These are phyloP conservation scores for Blastobotrys illinoisensis DNA, from an alignment of 1,139 yeast species.

Conservation along the genomic window DNA sequence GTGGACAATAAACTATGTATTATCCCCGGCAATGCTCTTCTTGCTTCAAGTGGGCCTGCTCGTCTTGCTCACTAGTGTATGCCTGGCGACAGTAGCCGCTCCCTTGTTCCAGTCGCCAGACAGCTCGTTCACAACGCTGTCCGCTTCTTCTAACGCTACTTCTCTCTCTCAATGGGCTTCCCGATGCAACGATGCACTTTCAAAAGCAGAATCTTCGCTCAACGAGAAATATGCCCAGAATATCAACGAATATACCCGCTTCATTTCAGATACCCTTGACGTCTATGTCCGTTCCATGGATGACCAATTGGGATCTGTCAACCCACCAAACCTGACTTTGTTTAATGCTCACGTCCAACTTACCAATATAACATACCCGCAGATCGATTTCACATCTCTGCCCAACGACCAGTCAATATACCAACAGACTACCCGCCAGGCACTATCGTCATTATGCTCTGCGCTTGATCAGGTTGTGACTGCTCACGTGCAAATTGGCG, in stretches of 20 bases:
- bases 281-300: not conserved
- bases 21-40: conserved; percentile 9
- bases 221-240: not conserved
- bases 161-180: not conserved
- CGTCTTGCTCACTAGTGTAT: conserved; percentile 9
- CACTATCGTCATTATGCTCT: not conserved
- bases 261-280: not conserved
- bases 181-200: not conserved
- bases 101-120: not conserved
- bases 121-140: not conserved
- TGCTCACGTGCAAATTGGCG: not conserved
- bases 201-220: not conserved
- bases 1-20: conserved; percentile 14
- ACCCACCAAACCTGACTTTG: not conserved
- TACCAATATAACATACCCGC: not conserved
- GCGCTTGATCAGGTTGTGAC: not conserved
- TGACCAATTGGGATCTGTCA: not conserved
- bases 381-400: not conserved
- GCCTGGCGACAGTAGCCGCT: conserved; percentile 1
- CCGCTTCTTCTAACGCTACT: not conserved
- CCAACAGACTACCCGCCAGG: not conserved
- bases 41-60: conserved; percentile 4
- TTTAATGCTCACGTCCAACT: not conserved
- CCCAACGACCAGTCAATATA: not conserved
- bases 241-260: not conserved